Evolutionary conservation across 2,329 filamentous ascomycete genomes (phyloP).

Genomic region (Aspergillus nomiae): DNA sequence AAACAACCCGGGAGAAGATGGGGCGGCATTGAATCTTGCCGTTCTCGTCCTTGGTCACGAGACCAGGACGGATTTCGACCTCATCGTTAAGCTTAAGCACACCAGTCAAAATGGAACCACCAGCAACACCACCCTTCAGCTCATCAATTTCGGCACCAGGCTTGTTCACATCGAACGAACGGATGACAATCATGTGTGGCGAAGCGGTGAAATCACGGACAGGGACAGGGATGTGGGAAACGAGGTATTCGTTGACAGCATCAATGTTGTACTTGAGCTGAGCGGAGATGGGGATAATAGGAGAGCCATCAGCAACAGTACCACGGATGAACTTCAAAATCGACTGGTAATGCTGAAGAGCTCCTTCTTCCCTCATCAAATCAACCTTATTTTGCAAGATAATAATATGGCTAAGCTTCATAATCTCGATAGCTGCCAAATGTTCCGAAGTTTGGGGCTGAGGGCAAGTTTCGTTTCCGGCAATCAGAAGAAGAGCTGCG

Average conservation of each 20-base stretch:
- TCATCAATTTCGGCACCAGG: conserved; percentile 98
- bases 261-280: conserved; percentile 99
- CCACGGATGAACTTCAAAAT: conserved; percentile 98
- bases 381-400: conserved; percentile 99
- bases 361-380: conserved; percentile 93
- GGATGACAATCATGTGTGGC: conserved; percentile 98
- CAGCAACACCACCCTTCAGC: conserved; percentile 96
- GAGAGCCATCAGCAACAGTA: conserved; percentile 91
- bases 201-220: conserved; percentile 86
- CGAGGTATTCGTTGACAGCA: conserved; percentile 92
- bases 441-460: conserved; percentile 99
- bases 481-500: conserved; percentile 91
- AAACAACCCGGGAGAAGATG: conserved; percentile 93
- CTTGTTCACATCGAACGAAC: conserved; percentile 99
- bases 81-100: conserved; percentile 96
- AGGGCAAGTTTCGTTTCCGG: conserved; percentile 96
- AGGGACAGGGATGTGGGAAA: conserved; percentile 92
- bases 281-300: conserved; percentile 94
- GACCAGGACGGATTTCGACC: conserved; percentile 98
- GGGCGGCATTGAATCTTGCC: conserved; percentile 95
- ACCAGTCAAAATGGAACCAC: conserved; percentile 94
- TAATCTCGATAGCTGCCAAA: conserved; percentile 98
- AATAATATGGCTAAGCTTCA: conserved; percentile 99
- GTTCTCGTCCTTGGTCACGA: conserved; percentile 91
- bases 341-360: conserved; percentile 90